These are phyloP conservation scores for Earliella scabrosa DNA, from an alignment of 1,284 basidiomycete species.

Conservation along the genomic window DNA sequence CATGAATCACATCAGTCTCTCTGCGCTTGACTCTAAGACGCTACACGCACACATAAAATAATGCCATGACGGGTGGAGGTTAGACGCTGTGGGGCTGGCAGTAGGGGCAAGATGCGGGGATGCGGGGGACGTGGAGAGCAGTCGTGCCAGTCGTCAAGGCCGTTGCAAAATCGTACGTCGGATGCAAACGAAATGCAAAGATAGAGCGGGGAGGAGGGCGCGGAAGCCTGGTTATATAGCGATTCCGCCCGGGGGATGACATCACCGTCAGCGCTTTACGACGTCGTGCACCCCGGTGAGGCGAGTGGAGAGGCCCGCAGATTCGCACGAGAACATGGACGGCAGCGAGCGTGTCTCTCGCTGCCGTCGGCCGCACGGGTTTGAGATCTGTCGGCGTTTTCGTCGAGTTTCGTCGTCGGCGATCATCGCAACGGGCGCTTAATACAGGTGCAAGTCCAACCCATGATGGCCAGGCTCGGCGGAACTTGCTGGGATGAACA, in stretches of 20 bases:
- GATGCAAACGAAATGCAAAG: background rate
- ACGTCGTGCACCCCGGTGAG: background rate
- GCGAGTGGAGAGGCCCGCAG: background rate
- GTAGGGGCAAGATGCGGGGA: background rate
- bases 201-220: too few species aligned
- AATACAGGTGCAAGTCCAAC: too few species aligned
- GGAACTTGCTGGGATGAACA: too few species aligned
- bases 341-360: slow-evolving; percentile 3
- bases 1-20: background rate
- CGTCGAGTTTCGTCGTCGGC: too few species aligned
- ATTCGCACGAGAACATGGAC: background rate
- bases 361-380: background rate
- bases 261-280: slow-evolving; percentile 18
- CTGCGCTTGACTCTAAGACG: background rate
- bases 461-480: too few species aligned
- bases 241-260: slow-evolving; percentile 16
- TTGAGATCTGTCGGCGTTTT: too few species aligned
- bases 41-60: slow-evolving; percentile 24
- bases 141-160: too few species aligned
- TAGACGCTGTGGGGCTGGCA: background rate
- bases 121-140: slow-evolving; percentile 1
- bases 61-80: slow-evolving; percentile 12
- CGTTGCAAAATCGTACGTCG: too few species aligned
- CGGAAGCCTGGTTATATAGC: slow-evolving; percentile 3
- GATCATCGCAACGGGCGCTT: too few species aligned